These are phyloP conservation scores for Dillenia turbinata DNA, from an alignment of 164 flowering plant genomes.

Conservation along the genomic window DNA sequence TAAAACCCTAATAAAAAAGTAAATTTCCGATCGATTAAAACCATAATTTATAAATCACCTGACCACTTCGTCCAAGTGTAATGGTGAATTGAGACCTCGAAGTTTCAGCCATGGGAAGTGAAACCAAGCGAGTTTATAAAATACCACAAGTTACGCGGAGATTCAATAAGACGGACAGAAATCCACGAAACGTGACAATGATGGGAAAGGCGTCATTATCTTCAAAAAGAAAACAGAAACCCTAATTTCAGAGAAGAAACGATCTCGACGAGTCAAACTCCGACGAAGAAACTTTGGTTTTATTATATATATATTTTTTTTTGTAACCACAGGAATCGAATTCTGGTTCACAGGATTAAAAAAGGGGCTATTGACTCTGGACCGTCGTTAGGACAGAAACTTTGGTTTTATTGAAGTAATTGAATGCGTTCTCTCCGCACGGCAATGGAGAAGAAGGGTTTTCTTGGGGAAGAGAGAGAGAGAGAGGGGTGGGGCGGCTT, in stretches of 20 bases:
- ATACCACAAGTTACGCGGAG: not conserved
- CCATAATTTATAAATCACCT: slow-evolving; percentile 31
- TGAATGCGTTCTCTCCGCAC: not conserved
- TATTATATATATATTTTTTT: too few species aligned
- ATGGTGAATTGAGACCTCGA: slow-evolving; percentile 61
- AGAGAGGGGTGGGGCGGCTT: too few species aligned
- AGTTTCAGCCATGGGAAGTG: slow-evolving; percentile 34
- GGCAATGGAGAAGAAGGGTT: too few species aligned
- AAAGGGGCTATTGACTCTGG: not conserved
- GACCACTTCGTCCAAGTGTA: slow-evolving; percentile 67
- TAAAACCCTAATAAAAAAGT: not conserved
- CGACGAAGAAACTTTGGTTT: not conserved
- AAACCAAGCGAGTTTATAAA: slow-evolving; percentile 3
- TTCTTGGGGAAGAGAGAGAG: too few species aligned
- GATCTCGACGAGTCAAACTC: not conserved
- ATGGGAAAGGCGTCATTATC: not conserved
- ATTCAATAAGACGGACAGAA: not conserved
- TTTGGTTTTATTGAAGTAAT: not conserved
- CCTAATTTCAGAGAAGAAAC: not conserved
- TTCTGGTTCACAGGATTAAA: not conserved
- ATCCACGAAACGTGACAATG: not conserved
- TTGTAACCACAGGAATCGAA: too few species aligned
- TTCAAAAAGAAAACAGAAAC: not conserved
- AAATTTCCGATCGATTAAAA: not conserved
- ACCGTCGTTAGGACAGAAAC: not conserved